Evolutionary conservation across 2,329 filamentous ascomycete genomes (phyloP), one percentile per base, ranked within the genome.

Genomic region (Aspergillus sp.): DNA sequence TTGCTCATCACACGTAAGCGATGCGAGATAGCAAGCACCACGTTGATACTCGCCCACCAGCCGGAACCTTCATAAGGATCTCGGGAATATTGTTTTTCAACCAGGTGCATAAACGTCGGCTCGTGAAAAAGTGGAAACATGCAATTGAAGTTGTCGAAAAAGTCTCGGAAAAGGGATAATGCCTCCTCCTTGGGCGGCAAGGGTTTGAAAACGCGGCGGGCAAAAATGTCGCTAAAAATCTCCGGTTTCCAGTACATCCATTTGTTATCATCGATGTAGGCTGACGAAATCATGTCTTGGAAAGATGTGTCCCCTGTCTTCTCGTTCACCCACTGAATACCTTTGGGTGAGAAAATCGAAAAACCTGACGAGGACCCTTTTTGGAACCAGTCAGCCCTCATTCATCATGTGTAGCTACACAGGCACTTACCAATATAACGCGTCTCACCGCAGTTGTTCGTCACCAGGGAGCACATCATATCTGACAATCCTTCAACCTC

Each of bases 211-310:
- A 96, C 83, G 15, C 88, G 88, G 39, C 93, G 87, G 53, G 87
- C 86, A 77, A 98, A 98, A 19, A 99, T 85, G 72, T 98, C 93
- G 50, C 89, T 86, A 74, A 98, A 98, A 22, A 98, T 89, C 71
- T 98, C 93, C n/a, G 93, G 93, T 70, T 96, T 96, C 95, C 95
- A 98, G 68, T 95, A 91, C 68, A 91, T 91, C 90, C 91, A 97
- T 72, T 96, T 96, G 75, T 95, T 91, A 68, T 96, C 91, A 66
- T 96, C 91, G 42, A 96, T 87, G 24, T 90, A 91, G n/a, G 93
- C 89, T 52, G 91, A 88, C 2, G 89, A 89, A 55, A 99, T 96
- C 90, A 97, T 98, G 56, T 90, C 85, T 72, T 96, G 90, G 75
- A 99, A 99, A 0, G 92, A 96, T 20, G 83, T 86, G 71, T 99